Evolutionary conservation across 306 rosid species (phyloP).

Genomic region (Lathyrus sativus): DNA sequence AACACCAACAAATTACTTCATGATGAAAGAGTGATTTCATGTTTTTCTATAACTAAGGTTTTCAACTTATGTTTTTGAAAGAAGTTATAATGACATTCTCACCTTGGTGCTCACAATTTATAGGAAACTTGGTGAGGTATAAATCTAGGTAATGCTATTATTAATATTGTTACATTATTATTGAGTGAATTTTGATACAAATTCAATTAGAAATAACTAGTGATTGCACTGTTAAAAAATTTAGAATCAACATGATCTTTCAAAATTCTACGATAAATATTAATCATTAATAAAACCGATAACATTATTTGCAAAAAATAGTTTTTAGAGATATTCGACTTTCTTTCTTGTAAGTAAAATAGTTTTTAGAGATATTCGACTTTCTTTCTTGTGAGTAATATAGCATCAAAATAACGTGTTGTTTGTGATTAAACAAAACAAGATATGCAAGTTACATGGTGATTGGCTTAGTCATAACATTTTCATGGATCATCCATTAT

Average conservation of each 20-base stretch:
- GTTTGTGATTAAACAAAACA: not conserved
- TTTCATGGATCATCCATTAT: slow-evolving; percentile 29
- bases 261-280: not conserved
- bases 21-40: slow-evolving; percentile 22
- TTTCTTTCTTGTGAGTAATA: not conserved
- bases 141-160: not conserved
- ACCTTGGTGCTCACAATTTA: slow-evolving; percentile 27
- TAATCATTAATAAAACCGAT: not conserved
- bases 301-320: not conserved
- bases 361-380: not conserved
- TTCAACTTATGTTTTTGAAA: slow-evolving; percentile 4
- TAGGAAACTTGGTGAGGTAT: not conserved
- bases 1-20: slow-evolving; percentile 5
- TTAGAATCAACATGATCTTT: not conserved
- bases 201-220: not conserved
- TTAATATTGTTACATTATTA: not conserved
- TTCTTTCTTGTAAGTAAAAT: not conserved
- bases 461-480: slow-evolving; percentile 27
- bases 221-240: not conserved
- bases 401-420: not conserved
- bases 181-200: slow-evolving; percentile 4
- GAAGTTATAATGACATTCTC: slow-evolving; percentile 12
- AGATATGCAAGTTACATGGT: slow-evolving; percentile 19
- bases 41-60: slow-evolving; percentile 16
- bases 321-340: not conserved